Evolutionary conservation across 164 flowering plant species (phyloP), one percentile per base, ranked within the genome.

Genomic region (Echeveria elegans): DNA sequence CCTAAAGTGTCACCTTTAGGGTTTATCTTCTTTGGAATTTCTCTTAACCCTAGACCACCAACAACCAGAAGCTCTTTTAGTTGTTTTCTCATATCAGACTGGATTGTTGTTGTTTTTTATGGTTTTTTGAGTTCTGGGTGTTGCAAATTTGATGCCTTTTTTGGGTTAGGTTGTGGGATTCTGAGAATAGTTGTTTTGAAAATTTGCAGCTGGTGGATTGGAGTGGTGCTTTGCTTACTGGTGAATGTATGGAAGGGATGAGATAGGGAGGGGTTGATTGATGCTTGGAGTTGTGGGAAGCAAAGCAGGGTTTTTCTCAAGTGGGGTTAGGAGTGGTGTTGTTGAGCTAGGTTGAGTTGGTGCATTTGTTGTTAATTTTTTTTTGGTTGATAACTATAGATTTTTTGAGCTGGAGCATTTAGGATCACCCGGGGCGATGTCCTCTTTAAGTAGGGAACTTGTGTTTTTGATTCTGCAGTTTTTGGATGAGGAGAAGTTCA

Each of bases 401-500:
- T 53, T 53, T n/a, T 34, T 53, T 53, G 60, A 53, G 31, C 60
- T 53, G 60, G 60, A 53, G 60, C 60, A 53, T 24, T 53, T 53
- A 53, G 60, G 60, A 53, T 24, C 60, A 28, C 18, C 60, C 14
- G 60, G 60, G 60, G 60, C 60, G 60, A 53, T 53, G 60, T 53
- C 60, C 60, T 53, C 60, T 24, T 28, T 53, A 28, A 53, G 60
- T 53, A 53, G 60, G 26, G 60, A 53, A 26, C 60, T 53, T 28
- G 60, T 53, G 60, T 53, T 53, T 53, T 18, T 53, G 18, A 53
- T 53, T 26, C 31, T 53, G 60, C 60, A 53, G 60, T 53, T 53
- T 18, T 14, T 53, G 60, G 60, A 53, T 53, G 60, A 53, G 60
- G 60, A 53, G 60, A 53, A 53, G 60, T 53, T 53, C 60, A 53